phyloP scores from a whole-genome alignment of 1,284 basidiomycete species.

The Pulveroboletus ridleyi region DNA sequence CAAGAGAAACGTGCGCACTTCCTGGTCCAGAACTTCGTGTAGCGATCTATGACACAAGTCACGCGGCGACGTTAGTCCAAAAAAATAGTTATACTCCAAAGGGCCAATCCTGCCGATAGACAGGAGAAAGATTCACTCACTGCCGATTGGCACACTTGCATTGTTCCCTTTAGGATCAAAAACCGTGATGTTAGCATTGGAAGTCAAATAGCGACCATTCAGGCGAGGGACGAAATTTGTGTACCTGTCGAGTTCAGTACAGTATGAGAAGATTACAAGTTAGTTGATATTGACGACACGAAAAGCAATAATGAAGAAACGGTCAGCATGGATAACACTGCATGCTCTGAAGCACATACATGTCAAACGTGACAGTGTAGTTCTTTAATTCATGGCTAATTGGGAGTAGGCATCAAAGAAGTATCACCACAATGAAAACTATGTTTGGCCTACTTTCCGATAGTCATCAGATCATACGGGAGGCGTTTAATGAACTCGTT shows the following conservation, averaged over 20 bases:
- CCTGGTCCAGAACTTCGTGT: conserved; percentile 76
- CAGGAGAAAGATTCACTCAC: conserved; percentile 38
- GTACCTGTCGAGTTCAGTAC: conserved; percentile 47
- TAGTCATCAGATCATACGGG: conserved; percentile 84
- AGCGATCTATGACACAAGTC: conserved; percentile 52
- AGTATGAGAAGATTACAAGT: neutral
- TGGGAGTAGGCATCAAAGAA: conserved; percentile 18
- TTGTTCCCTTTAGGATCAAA: conserved; percentile 54
- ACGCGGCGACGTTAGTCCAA: neutral
- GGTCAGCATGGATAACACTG: conserved; percentile 18
- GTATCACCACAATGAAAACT: neutral
- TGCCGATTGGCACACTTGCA: conserved; percentile 68
- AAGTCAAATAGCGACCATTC: conserved; percentile 81
- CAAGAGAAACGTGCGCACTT: conserved; percentile 52
- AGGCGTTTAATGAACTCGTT: conserved; percentile 78
- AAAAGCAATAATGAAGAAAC: too few relatives aligned
- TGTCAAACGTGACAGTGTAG: conserved; percentile 79
- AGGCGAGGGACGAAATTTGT: conserved; percentile 77
- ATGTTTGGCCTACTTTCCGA: conserved; percentile 70
- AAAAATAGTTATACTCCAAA: neutral
- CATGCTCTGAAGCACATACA: conserved; percentile 47
- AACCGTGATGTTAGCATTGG: conserved; percentile 87
- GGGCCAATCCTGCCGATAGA: too few relatives aligned
- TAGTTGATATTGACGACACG: too few relatives aligned
- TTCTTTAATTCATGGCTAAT: conserved; percentile 84